Percentiles rank a stretch among this genome's conserved stretches.
These are phyloP conservation scores for Guyanaporus albipodus DNA, from an alignment of 768 basidiomycete species.

Conservation along the genomic window DNA sequence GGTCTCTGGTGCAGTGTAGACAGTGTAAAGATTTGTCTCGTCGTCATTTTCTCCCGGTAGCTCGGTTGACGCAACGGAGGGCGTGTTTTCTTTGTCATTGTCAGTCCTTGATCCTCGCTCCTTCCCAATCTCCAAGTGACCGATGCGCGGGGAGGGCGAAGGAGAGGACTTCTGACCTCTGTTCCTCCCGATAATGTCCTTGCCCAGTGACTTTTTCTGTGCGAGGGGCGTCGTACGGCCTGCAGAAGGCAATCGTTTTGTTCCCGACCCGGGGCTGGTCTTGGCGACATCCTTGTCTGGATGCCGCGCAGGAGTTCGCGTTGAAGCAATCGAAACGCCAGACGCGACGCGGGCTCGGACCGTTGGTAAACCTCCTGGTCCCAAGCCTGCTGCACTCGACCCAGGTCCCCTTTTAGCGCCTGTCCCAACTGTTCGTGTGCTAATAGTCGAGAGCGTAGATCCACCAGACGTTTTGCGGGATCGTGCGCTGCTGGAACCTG, in stretches of 20 bases:
- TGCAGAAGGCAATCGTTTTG: conserved; percentile 21
- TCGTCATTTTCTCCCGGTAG: conserved; percentile 33
- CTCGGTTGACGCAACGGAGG: conserved; percentile 26
- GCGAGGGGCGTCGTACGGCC: conserved; percentile 23
- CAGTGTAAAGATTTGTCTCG: conserved; percentile 24
- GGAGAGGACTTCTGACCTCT: conserved; percentile 13
- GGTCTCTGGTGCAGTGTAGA: conserved; percentile 19
- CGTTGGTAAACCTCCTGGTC: conserved; percentile 7
- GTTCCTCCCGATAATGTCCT: conserved; percentile 12
- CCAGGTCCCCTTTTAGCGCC: conserved; percentile 10
- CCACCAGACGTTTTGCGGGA: conserved; percentile 30
- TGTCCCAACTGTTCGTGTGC: conserved; percentile 31
- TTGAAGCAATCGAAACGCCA: conserved; percentile 24
- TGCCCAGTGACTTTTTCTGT: conserved; percentile 18
- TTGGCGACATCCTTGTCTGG: conserved; percentile 19
- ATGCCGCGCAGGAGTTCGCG: conserved; percentile 26
- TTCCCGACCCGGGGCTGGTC: conserved; percentile 18
- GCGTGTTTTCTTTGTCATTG: conserved; percentile 17
- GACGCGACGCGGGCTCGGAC: conserved; percentile 23
- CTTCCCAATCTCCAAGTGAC: conserved; percentile 17
- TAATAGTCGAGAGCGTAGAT: conserved; percentile 29
- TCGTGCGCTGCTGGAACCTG: conserved; percentile 21
- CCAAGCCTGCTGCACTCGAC: conserved; percentile 2
- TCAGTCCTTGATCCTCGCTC: conserved; percentile 38
- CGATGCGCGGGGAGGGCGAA: conserved; percentile 14